Base-by-base conservation (phyloP, 768 basidiomycete species). In the Termitomyces sp. region DNA sequence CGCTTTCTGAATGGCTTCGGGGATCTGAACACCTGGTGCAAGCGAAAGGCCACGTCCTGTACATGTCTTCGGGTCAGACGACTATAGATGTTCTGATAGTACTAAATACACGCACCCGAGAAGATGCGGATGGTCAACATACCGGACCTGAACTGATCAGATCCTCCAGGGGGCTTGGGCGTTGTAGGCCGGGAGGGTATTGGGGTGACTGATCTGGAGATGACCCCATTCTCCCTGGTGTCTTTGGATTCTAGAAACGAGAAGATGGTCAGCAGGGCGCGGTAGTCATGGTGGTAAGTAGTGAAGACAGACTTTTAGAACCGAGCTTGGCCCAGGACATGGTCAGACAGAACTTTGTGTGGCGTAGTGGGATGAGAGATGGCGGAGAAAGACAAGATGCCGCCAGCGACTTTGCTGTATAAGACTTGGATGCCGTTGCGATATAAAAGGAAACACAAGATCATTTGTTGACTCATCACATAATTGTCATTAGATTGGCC, bases 71-170 rank as follows among this genome's bases (percentile, higher is more conserved):
- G 14, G 7, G 36, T 63, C 36, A 59, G 58, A 44, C 45, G 18
- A 6, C 57, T 22, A 9, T 12, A 24, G 18, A 52, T n/a, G 28
- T 0, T 6, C 43, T 30, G 38, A 6, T 18, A n/a, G n/a, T 10
- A 26, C 12, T n/a, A 30, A 30, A 33, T 69, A 53, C 65, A 66
- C 83, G 61, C 61, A 90, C 90, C 91, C 65, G 90, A 94, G 76
- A 95, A 95, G 69, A 99, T 94, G 60, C 93, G 86, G 71, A 99
- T 94, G 61, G 92, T 95, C 65, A 98, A 86, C 81, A 95, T 87
- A 51, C 96, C 96, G 46, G 84, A 88, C 72, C 92, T 82, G 64
- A 90, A 88, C 70, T 88, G 84, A 64, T 85, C 83, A 53, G 77
- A 63, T 33, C 76, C 77, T 68, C 75, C 69, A 57, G 74, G 74